phyloP scores from a whole-genome alignment of 1,284 basidiomycete species.

The Flammula alnicola region DNA sequence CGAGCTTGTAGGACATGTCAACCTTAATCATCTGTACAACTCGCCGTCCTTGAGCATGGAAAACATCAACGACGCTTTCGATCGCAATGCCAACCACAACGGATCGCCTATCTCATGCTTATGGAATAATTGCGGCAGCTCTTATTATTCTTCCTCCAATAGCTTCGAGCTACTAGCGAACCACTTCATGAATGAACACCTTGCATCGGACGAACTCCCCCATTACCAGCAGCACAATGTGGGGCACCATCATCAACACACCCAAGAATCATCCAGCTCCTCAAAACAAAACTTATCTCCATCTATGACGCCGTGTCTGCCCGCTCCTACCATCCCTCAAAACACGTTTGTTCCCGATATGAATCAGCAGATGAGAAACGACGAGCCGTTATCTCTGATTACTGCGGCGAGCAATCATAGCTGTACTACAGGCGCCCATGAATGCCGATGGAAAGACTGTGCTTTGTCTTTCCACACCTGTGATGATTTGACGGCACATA shows the following conservation, averaged over 20 bases:
- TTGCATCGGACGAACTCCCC: slow-evolving; percentile 10
- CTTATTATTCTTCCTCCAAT: slow-evolving; percentile 49
- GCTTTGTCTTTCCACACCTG: slow-evolving; percentile 63
- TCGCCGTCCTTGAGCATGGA: slow-evolving; percentile 15
- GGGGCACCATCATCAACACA: no score
- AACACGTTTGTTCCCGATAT: no score
- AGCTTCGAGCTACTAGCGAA: slow-evolving; percentile 50
- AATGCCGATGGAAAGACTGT: slow-evolving; percentile 81
- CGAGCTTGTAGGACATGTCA: slow-evolving; percentile 84
- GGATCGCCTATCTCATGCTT: slow-evolving; percentile 49
- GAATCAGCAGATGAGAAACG: neutral
- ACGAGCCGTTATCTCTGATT: neutral
- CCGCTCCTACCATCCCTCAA: no score
- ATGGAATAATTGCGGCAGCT: slow-evolving; percentile 69
- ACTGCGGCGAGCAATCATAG: neutral
- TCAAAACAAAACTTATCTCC: no score
- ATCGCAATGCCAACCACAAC: slow-evolving; percentile 8
- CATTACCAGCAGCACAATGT: neutral
- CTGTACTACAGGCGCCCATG: slow-evolving; percentile 15
- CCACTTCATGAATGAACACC: slow-evolving; percentile 26
- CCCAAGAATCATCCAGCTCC: no score
- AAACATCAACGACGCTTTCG: neutral
- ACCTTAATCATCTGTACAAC: slow-evolving; percentile 57
- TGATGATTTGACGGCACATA: slow-evolving; percentile 80
- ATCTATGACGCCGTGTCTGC: no score